These are phyloP conservation scores for Tetrapisispora phaffii DNA, from an alignment of 805 yeast genomes.

Conservation along the genomic window DNA sequence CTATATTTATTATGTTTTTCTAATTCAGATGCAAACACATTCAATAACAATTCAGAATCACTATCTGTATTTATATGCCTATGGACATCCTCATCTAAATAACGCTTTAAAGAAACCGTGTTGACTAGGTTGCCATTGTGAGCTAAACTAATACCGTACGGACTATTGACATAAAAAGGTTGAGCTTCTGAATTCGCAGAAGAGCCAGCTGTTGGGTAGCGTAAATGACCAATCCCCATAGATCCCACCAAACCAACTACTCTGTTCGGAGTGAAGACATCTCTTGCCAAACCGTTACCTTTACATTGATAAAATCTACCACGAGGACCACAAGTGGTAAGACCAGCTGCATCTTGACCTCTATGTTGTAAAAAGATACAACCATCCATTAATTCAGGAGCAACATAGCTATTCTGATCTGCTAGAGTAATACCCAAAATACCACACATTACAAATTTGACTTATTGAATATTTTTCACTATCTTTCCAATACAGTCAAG, in stretches of 20 bases:
- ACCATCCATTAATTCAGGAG: constrained; percentile 87
- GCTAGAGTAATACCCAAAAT: constrained; percentile 80
- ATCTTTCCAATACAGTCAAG: too few species aligned
- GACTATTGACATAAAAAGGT: constrained; percentile 95
- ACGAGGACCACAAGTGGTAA: constrained; percentile 86
- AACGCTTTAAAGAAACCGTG: constrained; percentile 61
- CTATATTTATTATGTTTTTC: constrained; percentile 88
- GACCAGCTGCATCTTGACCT: constrained; percentile 99
- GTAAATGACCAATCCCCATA: constrained; percentile 89
- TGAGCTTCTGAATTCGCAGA: constrained; percentile 95
- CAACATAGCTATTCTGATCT: constrained; percentile 61
- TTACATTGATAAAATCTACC: constrained; percentile 95
- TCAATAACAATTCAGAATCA: constrained; percentile 83
- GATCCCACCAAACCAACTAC: constrained; percentile 75
- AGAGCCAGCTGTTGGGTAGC: constrained; percentile 97
- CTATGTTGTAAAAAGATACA: constrained; percentile 89
- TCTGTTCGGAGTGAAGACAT: constrained; percentile 81
- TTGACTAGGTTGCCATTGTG: constrained; percentile 96
- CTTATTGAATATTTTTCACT: too few species aligned
- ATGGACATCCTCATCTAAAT: constrained; percentile 87
- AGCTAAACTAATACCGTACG: constrained; percentile 82
- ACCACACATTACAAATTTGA: too few species aligned
- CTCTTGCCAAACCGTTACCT: constrained; percentile 98
- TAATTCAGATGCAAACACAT: constrained; percentile 84
- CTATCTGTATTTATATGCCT: constrained; percentile 96